phyloP scores from a whole-genome alignment of 2,329 filamentous ascomycete species.

The Didymella pinodella region DNA sequence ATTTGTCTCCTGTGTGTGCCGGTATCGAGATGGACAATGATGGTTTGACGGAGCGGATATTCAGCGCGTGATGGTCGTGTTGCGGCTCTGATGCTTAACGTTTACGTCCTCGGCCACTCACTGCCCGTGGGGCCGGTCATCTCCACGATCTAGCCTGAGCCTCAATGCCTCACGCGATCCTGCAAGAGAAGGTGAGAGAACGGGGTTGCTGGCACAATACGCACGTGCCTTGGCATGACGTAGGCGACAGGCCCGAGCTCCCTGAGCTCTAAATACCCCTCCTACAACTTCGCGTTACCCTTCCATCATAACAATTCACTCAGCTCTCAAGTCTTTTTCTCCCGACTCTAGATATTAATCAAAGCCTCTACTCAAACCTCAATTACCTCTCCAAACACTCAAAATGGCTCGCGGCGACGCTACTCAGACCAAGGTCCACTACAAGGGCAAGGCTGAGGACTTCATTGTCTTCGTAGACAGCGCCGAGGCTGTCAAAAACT shows the following conservation, averaged over 20 bases:
- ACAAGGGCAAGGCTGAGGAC: slow-evolving; percentile 76
- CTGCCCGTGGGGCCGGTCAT: slow-evolving; percentile 4
- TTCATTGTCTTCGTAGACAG: slow-evolving; percentile 73
- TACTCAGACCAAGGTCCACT: slow-evolving; percentile 78
- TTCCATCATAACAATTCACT: slow-evolving; percentile 26
- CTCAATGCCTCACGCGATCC: slow-evolving; percentile 22
- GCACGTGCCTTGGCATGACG: slow-evolving; percentile 47
- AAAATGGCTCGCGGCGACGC: slow-evolving; percentile 59
- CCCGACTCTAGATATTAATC: not conserved
- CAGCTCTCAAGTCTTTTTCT: slow-evolving; percentile 15
- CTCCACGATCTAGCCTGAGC: slow-evolving; percentile 28
- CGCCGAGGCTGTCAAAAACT: slow-evolving; percentile 73
- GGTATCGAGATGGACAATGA: not conserved
- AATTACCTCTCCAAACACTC: slow-evolving; percentile 11
- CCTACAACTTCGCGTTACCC: slow-evolving; percentile 40
- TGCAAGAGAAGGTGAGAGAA: slow-evolving; percentile 23
- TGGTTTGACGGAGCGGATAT: not conserved
- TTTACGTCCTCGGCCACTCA: slow-evolving; percentile 10
- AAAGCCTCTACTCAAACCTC: slow-evolving; percentile 1
- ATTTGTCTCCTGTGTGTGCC: not conserved
- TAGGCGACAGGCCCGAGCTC: slow-evolving; percentile 34
- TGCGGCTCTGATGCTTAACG: slow-evolving; percentile 7
- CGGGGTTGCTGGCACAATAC: slow-evolving; percentile 8
- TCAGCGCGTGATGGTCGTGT: not conserved
- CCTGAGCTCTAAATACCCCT: slow-evolving; percentile 44